Evolutionary conservation across 208 protist species (phyloP).

Genomic region (Naegleria lovaniensis): DNA sequence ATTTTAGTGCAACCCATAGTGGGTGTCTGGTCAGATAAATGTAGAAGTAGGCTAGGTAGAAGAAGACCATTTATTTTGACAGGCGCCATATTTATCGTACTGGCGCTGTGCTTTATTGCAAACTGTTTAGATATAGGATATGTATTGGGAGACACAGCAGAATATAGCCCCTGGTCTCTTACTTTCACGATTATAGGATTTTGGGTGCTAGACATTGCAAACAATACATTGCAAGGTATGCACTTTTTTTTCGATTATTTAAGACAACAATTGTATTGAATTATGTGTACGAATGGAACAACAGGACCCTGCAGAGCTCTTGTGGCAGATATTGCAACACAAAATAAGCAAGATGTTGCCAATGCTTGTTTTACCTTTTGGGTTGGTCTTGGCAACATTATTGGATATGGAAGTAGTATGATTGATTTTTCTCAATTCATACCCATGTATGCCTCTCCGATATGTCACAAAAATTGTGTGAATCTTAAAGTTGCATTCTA

Average conservation of each 20-base stretch:
- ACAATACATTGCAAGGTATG: constrained; percentile 22
- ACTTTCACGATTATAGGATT: constrained; percentile 24
- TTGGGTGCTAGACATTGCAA: constrained; percentile 25
- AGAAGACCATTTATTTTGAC: constrained; percentile 32
- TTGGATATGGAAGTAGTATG: not conserved
- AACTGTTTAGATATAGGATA: constrained; percentile 14
- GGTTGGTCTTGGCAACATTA: constrained; percentile 21
- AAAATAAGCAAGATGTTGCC: constrained; percentile 1
- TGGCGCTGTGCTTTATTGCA: constrained; percentile 21
- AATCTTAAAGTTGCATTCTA: not conserved
- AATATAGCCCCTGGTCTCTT: not conserved
- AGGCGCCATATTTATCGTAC: constrained; percentile 21
- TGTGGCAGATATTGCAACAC: constrained; percentile 22
- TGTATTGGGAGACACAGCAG: constrained; percentile 1
- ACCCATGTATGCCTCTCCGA: not conserved
- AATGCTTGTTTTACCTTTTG: constrained; percentile 26
- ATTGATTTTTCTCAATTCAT: not conserved
- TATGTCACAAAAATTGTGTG: not conserved
- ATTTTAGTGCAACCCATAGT: constrained; percentile 30
- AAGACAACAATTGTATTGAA: too few relatives aligned
- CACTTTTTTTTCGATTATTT: too few relatives aligned
- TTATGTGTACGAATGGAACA: too few relatives aligned
- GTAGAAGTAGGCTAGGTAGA: constrained; percentile 3
- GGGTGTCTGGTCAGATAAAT: constrained; percentile 19
- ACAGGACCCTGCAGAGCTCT: constrained; percentile 15